Evolutionary conservation across 2,329 filamentous ascomycete genomes (phyloP), one percentile per base, ranked within the genome.

Genomic region (Nigrospora oryzae): DNA sequence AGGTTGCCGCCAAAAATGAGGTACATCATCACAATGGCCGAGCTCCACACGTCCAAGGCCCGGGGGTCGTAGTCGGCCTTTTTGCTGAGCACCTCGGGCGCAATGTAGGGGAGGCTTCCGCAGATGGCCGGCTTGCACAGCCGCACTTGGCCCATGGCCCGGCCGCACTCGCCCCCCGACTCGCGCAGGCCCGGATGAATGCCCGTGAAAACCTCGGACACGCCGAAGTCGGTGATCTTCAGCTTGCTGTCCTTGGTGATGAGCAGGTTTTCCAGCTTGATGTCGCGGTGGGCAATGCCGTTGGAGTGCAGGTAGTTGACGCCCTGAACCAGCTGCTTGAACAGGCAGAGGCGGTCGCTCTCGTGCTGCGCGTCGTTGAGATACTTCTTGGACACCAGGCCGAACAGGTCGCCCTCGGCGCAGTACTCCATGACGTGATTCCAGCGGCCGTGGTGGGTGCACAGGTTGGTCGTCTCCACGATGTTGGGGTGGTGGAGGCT

Each of bases 401-500:
- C 73, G 61, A 85, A 91, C 6, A 95, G 69, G 58, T 95, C 89
- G 38, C 89, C 89, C 53, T 88, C 80, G 3, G 79, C 75, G 67
- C 89, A 95, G 62, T 86, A 94, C 61, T 95, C 88, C 89, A 95
- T 95, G 45, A 95, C 87, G 61, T 94, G 87, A 61, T 89, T 90
- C 85, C 86, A 94, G 35, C 84, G 81, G 31, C 79, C 80, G 53
- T 82, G 77, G 53, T 89, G 76, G 13, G 77, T 81, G 67, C 88
- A 93, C 6, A 95, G 72, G 30, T 83, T 79, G 45, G 89, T 68
- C 0, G 87, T 90, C 63, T 88, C 79, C 51, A 95, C 85, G 54
- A 95, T 86, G 62, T 95, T 95, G 42, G 89, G 87, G 60, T 95
- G 89, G 56, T 89, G 79, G 49, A 90, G 67, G 52, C 85, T 88